Evolutionary conservation across 371 early-diverging fungal genomes (phyloP), one percentile per base, ranked within the genome.

Genomic region (Rhizopus sp.): DNA sequence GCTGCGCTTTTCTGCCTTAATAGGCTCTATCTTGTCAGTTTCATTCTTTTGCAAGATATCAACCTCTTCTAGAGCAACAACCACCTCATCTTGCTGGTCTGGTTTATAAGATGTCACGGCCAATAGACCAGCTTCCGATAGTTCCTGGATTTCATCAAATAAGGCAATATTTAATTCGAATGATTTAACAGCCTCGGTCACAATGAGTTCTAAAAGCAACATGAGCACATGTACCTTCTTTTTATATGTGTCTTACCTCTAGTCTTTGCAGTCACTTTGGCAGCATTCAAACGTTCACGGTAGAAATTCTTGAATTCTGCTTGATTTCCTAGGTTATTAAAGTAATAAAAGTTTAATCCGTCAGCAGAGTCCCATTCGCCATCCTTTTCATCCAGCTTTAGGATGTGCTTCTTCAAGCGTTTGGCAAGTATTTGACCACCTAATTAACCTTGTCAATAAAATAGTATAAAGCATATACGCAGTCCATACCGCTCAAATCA

Each of bases 341-440:
- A 86, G 33, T 55, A 7, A 53, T 84, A 86, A 52, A 84, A 84
- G 23, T 67, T 63, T 6, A 82, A 61, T 29, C 84, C 84, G 31
- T 80, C 62, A 4, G 67, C 66, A 7, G 70, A 57, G 55, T 77
- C 77, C 80, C 75, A 76, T 7, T 52, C 37, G 47, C 68, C 64
- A 29, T 70, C 76, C 7, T 51, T 53, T 58, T 77, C 75, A 6
- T 59, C 51, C 10, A 76, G 33, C 30, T 70, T 55, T 10, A 74
- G 46, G n/a, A 82, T 70, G 38, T 68, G 62, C 60, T 82, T 83
- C 60, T 82, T 80, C 12, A 84, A 62, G 35, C 80, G 66, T 55
- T 80, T 81, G 50, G 80, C 69, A 48, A 86, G 49, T 40, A 84
- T 81, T 51, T 84, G 87, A 44, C 87, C 87, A 55, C 85, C 82